phyloP scores from a whole-genome alignment of 495 filamentous ascomycete genomes.

The Neurospora pannonica region DNA sequence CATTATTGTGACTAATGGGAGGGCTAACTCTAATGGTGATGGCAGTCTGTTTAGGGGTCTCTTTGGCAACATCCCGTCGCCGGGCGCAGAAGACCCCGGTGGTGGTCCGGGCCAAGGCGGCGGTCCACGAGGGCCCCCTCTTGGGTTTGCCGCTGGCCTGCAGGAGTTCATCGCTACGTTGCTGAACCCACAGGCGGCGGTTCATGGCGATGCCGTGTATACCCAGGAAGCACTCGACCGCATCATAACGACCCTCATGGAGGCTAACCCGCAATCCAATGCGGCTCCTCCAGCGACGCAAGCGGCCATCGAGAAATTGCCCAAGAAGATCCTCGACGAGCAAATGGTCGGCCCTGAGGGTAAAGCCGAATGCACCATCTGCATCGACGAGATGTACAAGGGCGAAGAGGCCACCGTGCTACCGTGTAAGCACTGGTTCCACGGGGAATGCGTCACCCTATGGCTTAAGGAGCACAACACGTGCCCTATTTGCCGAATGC shows the following conservation, averaged over 20 bases:
- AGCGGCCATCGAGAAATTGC: conserved; percentile 62
- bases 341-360: conserved; percentile 54
- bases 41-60: conserved; percentile 6
- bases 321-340: conserved; percentile 54
- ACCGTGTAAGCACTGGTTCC: conserved; percentile 91
- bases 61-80: conserved; percentile 9
- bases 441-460: conserved; percentile 61
- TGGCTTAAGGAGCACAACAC: conserved; percentile 87
- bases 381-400: conserved; percentile 75
- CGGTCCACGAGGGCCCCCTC: conserved; percentile 8
- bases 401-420: conserved; percentile 69
- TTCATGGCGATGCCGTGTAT: conserved; percentile 79
- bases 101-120: conserved; percentile 2
- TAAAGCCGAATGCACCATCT: conserved; percentile 78
- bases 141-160: conserved; percentile 21
- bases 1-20: not conserved
- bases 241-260: conserved; percentile 80
- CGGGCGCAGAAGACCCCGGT: conserved; percentile 1
- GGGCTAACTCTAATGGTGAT: not conserved
- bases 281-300: conserved; percentile 76
- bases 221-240: conserved; percentile 84
- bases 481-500: conserved; percentile 76
- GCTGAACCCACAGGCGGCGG: conserved; percentile 46
- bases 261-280: conserved; percentile 61
- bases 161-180: conserved; percentile 41